Percentiles rank a stretch among this genome's conserved stretches.
These are phyloP conservation scores for Mycena olivaceomarginata DNA, from an alignment of 768 basidiomycete species.

Conservation along the genomic window DNA sequence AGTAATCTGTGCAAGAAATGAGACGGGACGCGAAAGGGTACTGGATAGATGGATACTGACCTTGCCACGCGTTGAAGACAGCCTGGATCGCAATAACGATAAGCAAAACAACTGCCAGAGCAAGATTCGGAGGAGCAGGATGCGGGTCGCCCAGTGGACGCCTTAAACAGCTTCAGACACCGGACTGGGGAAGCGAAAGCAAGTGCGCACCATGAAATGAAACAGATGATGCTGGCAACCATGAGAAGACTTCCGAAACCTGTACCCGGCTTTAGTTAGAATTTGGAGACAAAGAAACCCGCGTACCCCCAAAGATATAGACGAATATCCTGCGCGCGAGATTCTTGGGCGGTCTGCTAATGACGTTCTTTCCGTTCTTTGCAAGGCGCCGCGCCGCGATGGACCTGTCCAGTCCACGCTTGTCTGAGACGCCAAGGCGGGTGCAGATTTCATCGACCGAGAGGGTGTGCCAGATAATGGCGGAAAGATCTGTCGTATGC, in stretches of 20 bases:
- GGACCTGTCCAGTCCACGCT: conserved; percentile 67
- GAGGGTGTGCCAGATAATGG: conserved; percentile 70
- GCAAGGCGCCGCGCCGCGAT: conserved; percentile 69
- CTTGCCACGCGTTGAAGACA: conserved; percentile 68
- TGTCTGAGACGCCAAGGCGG: conserved; percentile 65
- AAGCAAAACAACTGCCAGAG: conserved; percentile 75
- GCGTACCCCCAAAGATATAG: conserved; percentile 69
- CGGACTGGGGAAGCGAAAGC: conserved; percentile 28
- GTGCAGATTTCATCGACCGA: conserved; percentile 61
- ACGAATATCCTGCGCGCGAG: conserved; percentile 64
- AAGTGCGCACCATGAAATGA: conserved; percentile 65
- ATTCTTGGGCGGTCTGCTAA: conserved; percentile 69
- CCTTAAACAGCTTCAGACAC: conserved; percentile 55
- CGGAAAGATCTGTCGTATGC: conserved; percentile 54
- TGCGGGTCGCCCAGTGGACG: conserved; percentile 75
- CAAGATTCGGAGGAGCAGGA: conserved; percentile 74
- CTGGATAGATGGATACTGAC: conserved; percentile 20
- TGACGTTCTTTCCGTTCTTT: conserved; percentile 68
- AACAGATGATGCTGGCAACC: conserved; percentile 71
- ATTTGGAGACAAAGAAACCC: not conserved
- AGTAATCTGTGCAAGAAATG: conserved; percentile 61
- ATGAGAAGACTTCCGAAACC: conserved; percentile 69
- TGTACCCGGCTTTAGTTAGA: not conserved
- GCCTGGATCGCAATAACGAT: conserved; percentile 62
- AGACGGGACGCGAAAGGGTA: not conserved